A percentile compares a stretch with the other conserved stretches of the same genome.
These are phyloP conservation scores for Seminavis robusta DNA, from an alignment of 108 stramenopile species.

Conservation along the genomic window DNA sequence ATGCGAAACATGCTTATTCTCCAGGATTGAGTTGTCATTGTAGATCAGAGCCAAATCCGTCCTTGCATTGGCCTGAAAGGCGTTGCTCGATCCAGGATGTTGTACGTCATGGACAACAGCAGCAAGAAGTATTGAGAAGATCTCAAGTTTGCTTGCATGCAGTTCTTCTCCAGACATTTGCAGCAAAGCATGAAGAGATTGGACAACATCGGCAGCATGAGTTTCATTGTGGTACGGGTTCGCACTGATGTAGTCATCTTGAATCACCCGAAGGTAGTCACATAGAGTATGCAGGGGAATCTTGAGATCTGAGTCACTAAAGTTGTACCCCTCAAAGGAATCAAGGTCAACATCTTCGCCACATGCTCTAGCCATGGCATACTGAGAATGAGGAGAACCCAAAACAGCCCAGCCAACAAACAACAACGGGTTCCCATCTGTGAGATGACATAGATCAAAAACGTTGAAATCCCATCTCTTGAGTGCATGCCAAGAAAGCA, in stretches of 20 bases:
- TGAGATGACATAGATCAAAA: slow-evolving; percentile 41
- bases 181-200: slow-evolving; percentile 47
- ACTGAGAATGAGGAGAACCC: slow-evolving; percentile 45
- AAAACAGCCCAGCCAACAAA: slow-evolving; percentile 63
- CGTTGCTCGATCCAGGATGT: slow-evolving; percentile 82
- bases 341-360: slow-evolving; percentile 6
- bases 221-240: slow-evolving; percentile 58
- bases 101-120: slow-evolving; percentile 82
- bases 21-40: slow-evolving; percentile 72
- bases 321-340: slow-evolving; percentile 31
- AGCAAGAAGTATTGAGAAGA: slow-evolving; percentile 59
- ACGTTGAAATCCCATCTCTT: slow-evolving; percentile 60
- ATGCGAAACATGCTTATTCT: slow-evolving; percentile 76
- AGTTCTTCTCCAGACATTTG: too few species aligned
- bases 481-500: slow-evolving; percentile 46
- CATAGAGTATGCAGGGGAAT: slow-evolving; percentile 29
- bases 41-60: slow-evolving; percentile 62
- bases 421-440: slow-evolving; percentile 34
- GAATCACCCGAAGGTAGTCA: slow-evolving; percentile 28
- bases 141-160: too few species aligned
- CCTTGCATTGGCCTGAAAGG: slow-evolving; percentile 58
- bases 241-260: slow-evolving; percentile 31
- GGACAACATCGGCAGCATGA: slow-evolving; percentile 64
- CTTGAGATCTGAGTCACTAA: slow-evolving; percentile 25
- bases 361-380: slow-evolving; percentile 34